phyloP scores from a whole-genome alignment of 306 rosid genomes.

The Castanea crenata region DNA sequence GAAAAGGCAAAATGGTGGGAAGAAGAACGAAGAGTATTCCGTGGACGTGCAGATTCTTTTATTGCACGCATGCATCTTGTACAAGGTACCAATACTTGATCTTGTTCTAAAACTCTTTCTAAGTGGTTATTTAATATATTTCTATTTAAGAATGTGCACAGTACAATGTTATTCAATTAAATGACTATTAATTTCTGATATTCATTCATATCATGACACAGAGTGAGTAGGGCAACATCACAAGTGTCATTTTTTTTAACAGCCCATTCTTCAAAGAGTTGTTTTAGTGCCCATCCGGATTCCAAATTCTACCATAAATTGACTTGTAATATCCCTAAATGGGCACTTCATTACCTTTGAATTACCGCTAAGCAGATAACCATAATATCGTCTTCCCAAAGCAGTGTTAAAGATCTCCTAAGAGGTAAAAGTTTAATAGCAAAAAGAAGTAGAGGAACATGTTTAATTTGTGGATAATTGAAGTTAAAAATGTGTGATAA shows the following conservation, averaged over 20 bases:
- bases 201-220: not conserved
- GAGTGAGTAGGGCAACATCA: not conserved
- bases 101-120: constrained; percentile 5
- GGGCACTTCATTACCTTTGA: not conserved
- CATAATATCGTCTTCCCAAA: not conserved
- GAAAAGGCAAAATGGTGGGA: constrained; percentile 95
- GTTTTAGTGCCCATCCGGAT: not conserved
- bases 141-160: not conserved
- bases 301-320: not conserved
- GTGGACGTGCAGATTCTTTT: constrained; percentile 91
- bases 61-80: constrained; percentile 98
- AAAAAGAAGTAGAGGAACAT: not conserved
- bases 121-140: not conserved
- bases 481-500: not conserved
- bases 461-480: not conserved
- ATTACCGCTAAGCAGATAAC: not conserved
- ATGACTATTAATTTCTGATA: not conserved
- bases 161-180: not conserved
- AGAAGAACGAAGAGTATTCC: constrained; percentile 86
- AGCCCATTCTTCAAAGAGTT: not conserved
- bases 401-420: not conserved
- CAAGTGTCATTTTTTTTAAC: not conserved
- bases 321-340: not conserved
- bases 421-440: not conserved
- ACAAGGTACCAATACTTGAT: constrained; percentile 65